Conservation (phyloP, 2,329 filamentous ascomycete species). For the Fusarium sp. region DNA sequence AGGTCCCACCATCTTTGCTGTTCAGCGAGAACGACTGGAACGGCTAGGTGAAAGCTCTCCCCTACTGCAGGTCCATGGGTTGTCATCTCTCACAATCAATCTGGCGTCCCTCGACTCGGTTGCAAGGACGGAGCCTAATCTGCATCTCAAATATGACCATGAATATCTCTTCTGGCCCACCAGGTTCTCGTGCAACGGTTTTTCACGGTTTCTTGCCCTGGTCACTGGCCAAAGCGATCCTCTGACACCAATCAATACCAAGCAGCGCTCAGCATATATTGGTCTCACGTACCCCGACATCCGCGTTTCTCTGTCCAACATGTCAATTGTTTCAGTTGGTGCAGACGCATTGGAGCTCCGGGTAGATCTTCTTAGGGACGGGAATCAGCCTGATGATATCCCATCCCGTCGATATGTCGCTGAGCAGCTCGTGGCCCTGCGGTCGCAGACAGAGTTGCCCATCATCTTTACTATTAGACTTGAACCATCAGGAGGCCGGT, state of each 20-base stretch:
- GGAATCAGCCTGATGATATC: background rate
- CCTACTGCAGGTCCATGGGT: background rate
- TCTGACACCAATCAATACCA: slow-evolving; percentile 7
- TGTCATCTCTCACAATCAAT: background rate
- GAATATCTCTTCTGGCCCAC: slow-evolving; percentile 15
- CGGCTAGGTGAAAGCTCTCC: background rate
- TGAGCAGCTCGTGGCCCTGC: slow-evolving; percentile 11
- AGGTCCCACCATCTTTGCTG: background rate
- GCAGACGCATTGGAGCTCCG: slow-evolving; percentile 23
- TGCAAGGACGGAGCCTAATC: background rate
- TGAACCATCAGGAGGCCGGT: slow-evolving; percentile 18
- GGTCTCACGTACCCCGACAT: slow-evolving; percentile 25
- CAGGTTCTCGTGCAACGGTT: slow-evolving; percentile 12
- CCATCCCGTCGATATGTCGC: slow-evolving; percentile 18
- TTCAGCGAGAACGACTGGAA: background rate
- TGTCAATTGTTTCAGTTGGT: slow-evolving; percentile 25
- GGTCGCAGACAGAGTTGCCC: slow-evolving; percentile 17
- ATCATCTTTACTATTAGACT: slow-evolving; percentile 23
- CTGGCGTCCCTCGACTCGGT: background rate
- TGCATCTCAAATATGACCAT: background rate
- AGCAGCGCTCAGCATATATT: slow-evolving; percentile 17
- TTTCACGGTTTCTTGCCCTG: slow-evolving; percentile 18
- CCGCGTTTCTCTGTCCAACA: slow-evolving; percentile 21
- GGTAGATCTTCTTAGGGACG: slow-evolving; percentile 10
- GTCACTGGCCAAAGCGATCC: slow-evolving; percentile 14